Base-by-base conservation (phyloP, 2,329 filamentous ascomycete species). In the Botryosphaeria dothidea region DNA sequence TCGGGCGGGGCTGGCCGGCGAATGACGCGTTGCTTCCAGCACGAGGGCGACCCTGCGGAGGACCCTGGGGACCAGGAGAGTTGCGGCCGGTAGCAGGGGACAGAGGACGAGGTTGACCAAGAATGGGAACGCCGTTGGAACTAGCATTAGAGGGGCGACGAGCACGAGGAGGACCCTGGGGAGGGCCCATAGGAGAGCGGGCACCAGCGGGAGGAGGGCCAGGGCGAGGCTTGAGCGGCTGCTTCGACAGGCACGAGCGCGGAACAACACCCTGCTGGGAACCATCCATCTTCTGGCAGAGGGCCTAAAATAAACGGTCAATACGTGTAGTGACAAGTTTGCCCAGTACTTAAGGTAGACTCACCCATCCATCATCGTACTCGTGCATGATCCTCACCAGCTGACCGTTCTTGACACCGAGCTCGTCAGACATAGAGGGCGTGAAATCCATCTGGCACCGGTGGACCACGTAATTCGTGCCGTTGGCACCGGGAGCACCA, bases 321-420 rank as follows among this genome's bases (percentile, higher is more conserved):
- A 71, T 62, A 64, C 57, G 65, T 45, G 29, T 62, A 62, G 58
- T 21, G 38, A 19, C 19, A n/a, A n/a, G 38, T 4, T 31, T 15
- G 36, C 29, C 21, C 8, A n/a, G 15, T 51, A 41, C 17, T 36
- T 46, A 64, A 17, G 21, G 4, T 4, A 11, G 34, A 85, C 91
- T 85, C 86, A 94, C 92, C 95, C 95, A 99, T 72, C 95, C 95
- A 79, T 99, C 95, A 75, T 99, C 95, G 73, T 98, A 99, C 79
- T 97, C 93, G 74, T 98, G 94, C 61, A 98, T 83, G 68, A 99
- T 83, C 68, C 94, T 87, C 58, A 98, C 92, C 56, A 99, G 84
- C 68, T 96, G 89, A 61, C 95, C 95, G 65, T 90, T 87, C 68
- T 83, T 86, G 49, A 99, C 84, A 68, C 88, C 91, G 73, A 99